Percentiles rank a stretch among this genome's conserved stretches.
phyloP scores from a whole-genome alignment of 768 basidiomycete genomes.

The Cubamyces lactineus region DNA sequence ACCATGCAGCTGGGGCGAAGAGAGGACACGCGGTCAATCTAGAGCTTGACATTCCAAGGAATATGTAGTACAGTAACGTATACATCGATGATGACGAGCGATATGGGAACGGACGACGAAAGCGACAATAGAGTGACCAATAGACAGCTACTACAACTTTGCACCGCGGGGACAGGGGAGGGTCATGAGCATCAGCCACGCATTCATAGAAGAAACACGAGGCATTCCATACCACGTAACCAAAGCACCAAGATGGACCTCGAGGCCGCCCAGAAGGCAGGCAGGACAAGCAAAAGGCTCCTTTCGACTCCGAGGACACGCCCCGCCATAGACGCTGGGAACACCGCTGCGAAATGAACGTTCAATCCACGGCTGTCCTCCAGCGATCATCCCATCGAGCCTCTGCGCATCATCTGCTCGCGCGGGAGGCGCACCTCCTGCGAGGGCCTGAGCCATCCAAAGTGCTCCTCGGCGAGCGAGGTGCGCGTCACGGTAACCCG shows the following conservation, averaged over 20 bases:
- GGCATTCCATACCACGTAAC: conserved; percentile 4
- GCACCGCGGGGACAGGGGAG: not conserved
- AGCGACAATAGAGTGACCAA: not conserved
- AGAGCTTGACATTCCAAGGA: too few species aligned
- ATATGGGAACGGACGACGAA: not conserved
- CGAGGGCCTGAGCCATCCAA: not conserved
- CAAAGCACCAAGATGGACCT: not conserved
- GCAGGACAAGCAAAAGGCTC: not conserved
- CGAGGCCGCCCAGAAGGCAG: conserved; percentile 2
- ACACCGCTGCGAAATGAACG: not conserved
- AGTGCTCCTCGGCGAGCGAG: not conserved
- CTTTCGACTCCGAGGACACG: not conserved
- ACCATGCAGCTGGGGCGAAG: too few species aligned
- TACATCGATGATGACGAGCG: too few species aligned
- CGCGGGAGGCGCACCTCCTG: conserved; percentile 1
- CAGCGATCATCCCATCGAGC: conserved; percentile 18
- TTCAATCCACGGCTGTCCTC: not conserved
- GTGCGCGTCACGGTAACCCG: conserved; percentile 7
- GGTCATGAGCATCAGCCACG: conserved; percentile 1
- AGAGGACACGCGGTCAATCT: too few species aligned
- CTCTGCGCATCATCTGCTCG: conserved; percentile 13
- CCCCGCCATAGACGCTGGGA: conserved; percentile 1
- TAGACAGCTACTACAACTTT: not conserved
- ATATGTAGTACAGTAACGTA: too few species aligned
- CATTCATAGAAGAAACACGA: conserved; percentile 5